Evolutionary conservation across 345 rosid genomes (phyloP).

Genomic region (Rhodomyrtus tomentosa): DNA sequence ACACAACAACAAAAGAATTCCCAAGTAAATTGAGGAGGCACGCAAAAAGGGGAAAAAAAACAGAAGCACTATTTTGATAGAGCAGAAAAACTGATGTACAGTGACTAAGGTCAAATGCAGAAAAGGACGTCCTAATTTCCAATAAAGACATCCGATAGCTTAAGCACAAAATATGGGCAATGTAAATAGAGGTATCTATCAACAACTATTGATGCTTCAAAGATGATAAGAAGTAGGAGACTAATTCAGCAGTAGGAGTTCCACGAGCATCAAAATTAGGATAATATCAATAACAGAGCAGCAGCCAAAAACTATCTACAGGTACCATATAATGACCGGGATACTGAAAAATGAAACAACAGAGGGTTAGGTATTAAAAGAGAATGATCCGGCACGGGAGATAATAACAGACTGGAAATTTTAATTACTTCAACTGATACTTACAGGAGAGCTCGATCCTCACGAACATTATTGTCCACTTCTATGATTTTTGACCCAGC

Average conservation of each 20-base stretch:
- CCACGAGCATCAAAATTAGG: background rate
- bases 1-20: background rate
- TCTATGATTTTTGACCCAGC: slow-evolving; percentile 71
- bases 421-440: slow-evolving; percentile 3
- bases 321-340: background rate
- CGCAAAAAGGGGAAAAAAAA: background rate
- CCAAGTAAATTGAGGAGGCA: background rate
- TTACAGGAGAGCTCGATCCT: slow-evolving; percentile 73
- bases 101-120: background rate
- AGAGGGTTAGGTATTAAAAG: background rate
- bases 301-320: background rate
- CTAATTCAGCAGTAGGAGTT: background rate
- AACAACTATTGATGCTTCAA: background rate
- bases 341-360: background rate
- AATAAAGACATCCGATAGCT: background rate
- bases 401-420: background rate
- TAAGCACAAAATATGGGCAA: background rate
- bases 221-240: background rate
- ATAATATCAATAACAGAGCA: background rate
- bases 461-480: slow-evolving; percentile 71
- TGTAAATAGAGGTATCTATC: background rate
- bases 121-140: background rate
- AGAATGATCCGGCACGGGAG: background rate
- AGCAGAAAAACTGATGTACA: background rate
- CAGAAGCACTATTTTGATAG: background rate